Percentiles rank a stretch among this genome's conserved stretches.
phyloP scores from a whole-genome alignment of 805 yeast genomes.

The Wickerhamiella vanderwaltii region DNA sequence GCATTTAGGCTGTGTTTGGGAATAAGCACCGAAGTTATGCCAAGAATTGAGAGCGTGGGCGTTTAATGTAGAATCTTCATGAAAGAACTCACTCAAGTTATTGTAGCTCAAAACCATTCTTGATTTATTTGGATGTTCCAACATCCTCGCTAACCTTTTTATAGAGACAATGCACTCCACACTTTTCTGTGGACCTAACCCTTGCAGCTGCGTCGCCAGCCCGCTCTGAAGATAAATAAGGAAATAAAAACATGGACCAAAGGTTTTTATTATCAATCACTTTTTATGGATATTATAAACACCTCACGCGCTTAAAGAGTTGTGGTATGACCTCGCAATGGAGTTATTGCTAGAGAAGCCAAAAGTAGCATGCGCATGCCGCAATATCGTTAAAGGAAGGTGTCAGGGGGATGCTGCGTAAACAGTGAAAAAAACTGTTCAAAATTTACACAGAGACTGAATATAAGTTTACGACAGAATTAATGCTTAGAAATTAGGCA shows the following conservation, averaged over 20 bases:
- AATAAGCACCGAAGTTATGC: neutral
- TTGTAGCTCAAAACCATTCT: slow-evolving; percentile 4
- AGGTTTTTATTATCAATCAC: slow-evolving; percentile 2
- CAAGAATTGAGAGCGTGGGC: slow-evolving; percentile 4
- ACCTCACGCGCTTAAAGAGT: neutral
- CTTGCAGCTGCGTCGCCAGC: neutral
- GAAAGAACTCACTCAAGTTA: neutral
- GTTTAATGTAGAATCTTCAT: neutral
- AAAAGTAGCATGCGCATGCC: no score
- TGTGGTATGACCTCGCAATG: neutral
- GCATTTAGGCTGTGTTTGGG: slow-evolving; percentile 6
- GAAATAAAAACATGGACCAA: slow-evolving; percentile 10
- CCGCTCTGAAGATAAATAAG: neutral
- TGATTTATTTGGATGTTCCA: neutral
- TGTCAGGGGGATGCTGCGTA: neutral
- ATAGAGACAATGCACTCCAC: slow-evolving; percentile 9
- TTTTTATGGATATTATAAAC: slow-evolving; percentile 4
- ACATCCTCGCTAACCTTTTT: neutral
- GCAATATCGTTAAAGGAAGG: neutral
- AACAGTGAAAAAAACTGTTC: neutral
- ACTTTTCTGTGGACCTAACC: slow-evolving; percentile 6
- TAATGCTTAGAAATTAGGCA: no score
- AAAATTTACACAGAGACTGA: no score
- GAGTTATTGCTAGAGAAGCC: neutral
- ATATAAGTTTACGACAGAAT: no score